Evolutionary conservation across 2,329 filamentous ascomycete species (phyloP).

Genomic region (Epichloe gansuensis): DNA sequence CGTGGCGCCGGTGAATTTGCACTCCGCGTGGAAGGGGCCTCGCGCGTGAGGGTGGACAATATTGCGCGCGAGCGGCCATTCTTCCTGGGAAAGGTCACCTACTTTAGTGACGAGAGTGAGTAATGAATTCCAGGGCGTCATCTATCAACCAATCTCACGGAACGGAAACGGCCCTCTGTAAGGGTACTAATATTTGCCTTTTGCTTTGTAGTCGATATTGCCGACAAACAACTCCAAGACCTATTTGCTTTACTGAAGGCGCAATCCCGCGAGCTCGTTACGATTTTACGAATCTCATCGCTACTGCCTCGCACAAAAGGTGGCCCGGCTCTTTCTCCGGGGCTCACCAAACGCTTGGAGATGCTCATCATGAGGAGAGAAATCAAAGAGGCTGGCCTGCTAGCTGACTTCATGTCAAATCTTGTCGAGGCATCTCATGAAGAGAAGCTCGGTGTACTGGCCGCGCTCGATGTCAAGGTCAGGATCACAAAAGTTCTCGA

Average conservation of each 20-base stretch:
- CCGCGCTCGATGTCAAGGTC: conserved; percentile 66
- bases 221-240: conserved; percentile 51
- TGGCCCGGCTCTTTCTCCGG: conserved; percentile 57
- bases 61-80: conserved; percentile 63
- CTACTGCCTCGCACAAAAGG: conserved; percentile 60
- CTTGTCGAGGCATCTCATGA: conserved; percentile 77
- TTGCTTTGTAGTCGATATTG: conserved; percentile 14
- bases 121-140: neutral
- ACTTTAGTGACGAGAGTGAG: conserved; percentile 57
- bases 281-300: conserved; percentile 70
- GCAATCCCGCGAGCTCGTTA: conserved; percentile 73
- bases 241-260: conserved; percentile 73
- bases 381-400: conserved; percentile 63
- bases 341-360: conserved; percentile 78
- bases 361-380: conserved; percentile 76
- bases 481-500: conserved; percentile 73
- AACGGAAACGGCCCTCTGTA: too few relatives aligned
- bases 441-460: conserved; percentile 78
- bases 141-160: too few relatives aligned
- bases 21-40: conserved; percentile 73
- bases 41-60: conserved; percentile 57
- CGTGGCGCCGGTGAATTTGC: conserved; percentile 64
- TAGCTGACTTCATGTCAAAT: conserved; percentile 96
- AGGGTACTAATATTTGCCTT: neutral
- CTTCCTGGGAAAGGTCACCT: conserved; percentile 68